Percentiles rank a stretch among this genome's conserved stretches.
Evolutionary conservation across 495 filamentous ascomycete species (phyloP).

Genomic region (Mytilinidion resinicola): DNA sequence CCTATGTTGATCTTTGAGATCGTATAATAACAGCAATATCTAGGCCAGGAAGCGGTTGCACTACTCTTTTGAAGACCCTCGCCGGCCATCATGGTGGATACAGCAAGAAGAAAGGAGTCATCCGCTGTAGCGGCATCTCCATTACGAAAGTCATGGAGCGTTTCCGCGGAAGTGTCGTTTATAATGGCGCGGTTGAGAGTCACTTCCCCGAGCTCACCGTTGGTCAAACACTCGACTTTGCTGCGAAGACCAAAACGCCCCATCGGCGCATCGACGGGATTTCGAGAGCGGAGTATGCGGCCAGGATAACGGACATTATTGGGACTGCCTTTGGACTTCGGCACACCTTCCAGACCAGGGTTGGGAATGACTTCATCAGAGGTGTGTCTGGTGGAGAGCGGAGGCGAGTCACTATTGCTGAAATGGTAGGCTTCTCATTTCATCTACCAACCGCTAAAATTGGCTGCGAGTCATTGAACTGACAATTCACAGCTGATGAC

Average conservation of each 20-base stretch:
- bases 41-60: constrained; percentile 70
- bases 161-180: constrained; percentile 32
- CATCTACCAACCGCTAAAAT: neutral
- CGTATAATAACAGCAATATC: no score
- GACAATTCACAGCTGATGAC: constrained; percentile 9
- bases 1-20: no score
- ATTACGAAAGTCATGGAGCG: constrained; percentile 5
- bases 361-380: constrained; percentile 33
- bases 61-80: constrained; percentile 74
- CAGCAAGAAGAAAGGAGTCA: constrained; percentile 29
- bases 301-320: constrained; percentile 9
- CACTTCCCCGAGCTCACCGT: constrained; percentile 30
- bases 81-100: constrained; percentile 71
- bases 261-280: constrained; percentile 3
- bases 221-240: constrained; percentile 29
- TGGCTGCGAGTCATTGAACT: neutral
- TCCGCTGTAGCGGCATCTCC: neutral
- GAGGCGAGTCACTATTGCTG: constrained; percentile 32
- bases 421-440: constrained; percentile 2
- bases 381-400: constrained; percentile 31
- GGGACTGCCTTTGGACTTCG: constrained; percentile 32
- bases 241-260: constrained; percentile 24
- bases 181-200: constrained; percentile 31
- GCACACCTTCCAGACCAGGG: constrained; percentile 30
- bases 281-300: constrained; percentile 10